Evolutionary conservation across 306 rosid species (phyloP), one percentile per base, ranked within the genome.

Genomic region (Comarum palustre): DNA sequence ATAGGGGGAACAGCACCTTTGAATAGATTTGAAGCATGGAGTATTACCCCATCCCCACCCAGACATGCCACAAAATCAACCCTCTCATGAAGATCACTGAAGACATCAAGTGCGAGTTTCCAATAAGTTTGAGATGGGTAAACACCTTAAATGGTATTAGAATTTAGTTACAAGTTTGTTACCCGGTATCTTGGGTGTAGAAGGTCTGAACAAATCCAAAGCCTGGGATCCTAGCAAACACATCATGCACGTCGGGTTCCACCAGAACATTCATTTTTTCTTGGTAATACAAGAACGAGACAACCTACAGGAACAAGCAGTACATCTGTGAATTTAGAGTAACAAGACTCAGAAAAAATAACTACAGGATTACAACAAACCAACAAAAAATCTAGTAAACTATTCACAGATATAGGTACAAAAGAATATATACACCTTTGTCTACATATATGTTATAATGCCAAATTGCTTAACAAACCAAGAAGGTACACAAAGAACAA

Each of bases 11-110:
- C 88, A 60, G 96, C 95, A 65, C 87, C 91, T 80, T 93, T 80
- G 68, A 94, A 94, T 75, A 91, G 80, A 85, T 94, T 94, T 75
- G 99, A 91, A 54, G 95, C 96, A 68, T 94, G 99, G 71, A 94
- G 89, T 78, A 94, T 91, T 78, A 94, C 99, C 63, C 99, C 99
- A 82, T 94, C 97, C 78, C 99, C 99, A n/a, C 99, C 99, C 86
- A 94, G 86, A 80, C 99, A 94, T 29, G 99, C 96, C 78, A 94
- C 99, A 79, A 94, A 88, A 83, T 94, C 99, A 76, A 94, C 96
- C 81, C 92, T 91, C 89, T 94, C 96, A 72, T 94, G 96, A 67
- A 94, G 87, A 82, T 85, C 91, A 81, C 99, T 94, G 85, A 72
- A 74, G 77, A 82, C 74, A 88, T 75, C 68, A 70, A 76, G 78